These are phyloP conservation scores for Chloris gayana DNA, from an alignment of 176 grass and related monocot genomes.

Conservation along the genomic window DNA sequence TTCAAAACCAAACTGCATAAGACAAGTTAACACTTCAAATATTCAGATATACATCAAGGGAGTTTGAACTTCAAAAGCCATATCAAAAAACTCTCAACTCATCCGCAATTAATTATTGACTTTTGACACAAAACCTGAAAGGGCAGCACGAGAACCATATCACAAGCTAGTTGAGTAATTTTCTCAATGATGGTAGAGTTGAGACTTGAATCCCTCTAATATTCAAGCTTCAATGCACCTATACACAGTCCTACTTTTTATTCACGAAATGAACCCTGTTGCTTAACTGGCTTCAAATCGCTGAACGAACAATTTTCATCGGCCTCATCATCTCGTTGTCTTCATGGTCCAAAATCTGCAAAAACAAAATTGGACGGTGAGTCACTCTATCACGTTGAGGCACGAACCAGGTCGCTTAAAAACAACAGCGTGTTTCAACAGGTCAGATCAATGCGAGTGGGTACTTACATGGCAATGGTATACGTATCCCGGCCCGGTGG, in stretches of 20 bases:
- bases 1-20: too few relatives aligned
- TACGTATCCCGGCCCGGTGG: conserved; percentile 75
- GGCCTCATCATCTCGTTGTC: conserved; percentile 98
- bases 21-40: too few relatives aligned
- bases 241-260: neutral
- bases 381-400: neutral
- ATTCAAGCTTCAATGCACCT: neutral
- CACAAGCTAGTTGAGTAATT: neutral
- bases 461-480: conserved; percentile 88
- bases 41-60: too few relatives aligned
- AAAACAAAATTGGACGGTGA: neutral
- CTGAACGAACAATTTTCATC: conserved; percentile 65
- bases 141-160: neutral
- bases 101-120: too few relatives aligned
- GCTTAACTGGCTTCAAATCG: neutral
- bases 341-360: conserved; percentile 91
- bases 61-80: too few relatives aligned
- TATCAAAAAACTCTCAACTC: too few relatives aligned
- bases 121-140: too few relatives aligned
- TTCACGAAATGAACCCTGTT: neutral
- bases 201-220: neutral
- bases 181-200: neutral
- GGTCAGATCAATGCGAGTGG: too few relatives aligned
- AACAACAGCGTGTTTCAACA: neutral
- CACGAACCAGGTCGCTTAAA: neutral